phyloP scores from a whole-genome alignment of 768 basidiomycete species.

The Lactifluus echinatus region DNA sequence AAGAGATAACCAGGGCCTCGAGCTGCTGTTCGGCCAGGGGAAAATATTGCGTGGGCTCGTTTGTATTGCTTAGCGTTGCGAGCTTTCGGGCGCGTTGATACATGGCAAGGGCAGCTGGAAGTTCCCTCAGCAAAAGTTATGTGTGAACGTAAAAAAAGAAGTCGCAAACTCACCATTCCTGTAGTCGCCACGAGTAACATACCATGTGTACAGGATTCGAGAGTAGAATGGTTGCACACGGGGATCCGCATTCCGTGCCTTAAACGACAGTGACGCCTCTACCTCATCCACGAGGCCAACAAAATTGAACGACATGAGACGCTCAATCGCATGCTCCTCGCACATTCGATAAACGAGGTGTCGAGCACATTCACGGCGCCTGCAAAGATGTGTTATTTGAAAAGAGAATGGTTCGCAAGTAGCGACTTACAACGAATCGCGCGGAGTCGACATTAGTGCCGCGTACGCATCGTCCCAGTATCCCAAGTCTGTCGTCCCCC shows the following conservation, averaged over 20 bases:
- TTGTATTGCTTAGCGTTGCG: constrained; percentile 32
- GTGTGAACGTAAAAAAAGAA: neutral
- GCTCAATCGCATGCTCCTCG: constrained; percentile 73
- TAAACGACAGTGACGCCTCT: constrained; percentile 81
- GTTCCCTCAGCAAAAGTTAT: neutral
- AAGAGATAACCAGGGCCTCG: constrained; percentile 77
- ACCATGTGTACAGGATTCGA: constrained; percentile 91
- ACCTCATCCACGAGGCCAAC: constrained; percentile 79
- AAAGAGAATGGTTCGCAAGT: neutral
- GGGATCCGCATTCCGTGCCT: constrained; percentile 90
- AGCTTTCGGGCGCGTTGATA: constrained; percentile 84
- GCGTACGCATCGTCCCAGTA: constrained; percentile 86
- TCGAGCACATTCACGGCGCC: constrained; percentile 74
- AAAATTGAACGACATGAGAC: constrained; percentile 77
- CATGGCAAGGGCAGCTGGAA: constrained; percentile 81
- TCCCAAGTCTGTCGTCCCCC: constrained; percentile 62
- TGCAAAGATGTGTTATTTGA: constrained; percentile 27
- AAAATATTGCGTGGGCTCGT: constrained; percentile 30
- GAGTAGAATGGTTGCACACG: constrained; percentile 79
- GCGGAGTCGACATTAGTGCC: constrained; percentile 63
- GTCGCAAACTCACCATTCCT: constrained; percentile 63
- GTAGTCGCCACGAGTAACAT: constrained; percentile 79
- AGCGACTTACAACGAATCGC: constrained; percentile 63
- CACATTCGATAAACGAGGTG: constrained; percentile 90
- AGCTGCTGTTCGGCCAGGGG: constrained; percentile 61